Evolutionary conservation across 1,284 basidiomycete genomes (phyloP).

Genomic region (Wallemia hederae): DNA sequence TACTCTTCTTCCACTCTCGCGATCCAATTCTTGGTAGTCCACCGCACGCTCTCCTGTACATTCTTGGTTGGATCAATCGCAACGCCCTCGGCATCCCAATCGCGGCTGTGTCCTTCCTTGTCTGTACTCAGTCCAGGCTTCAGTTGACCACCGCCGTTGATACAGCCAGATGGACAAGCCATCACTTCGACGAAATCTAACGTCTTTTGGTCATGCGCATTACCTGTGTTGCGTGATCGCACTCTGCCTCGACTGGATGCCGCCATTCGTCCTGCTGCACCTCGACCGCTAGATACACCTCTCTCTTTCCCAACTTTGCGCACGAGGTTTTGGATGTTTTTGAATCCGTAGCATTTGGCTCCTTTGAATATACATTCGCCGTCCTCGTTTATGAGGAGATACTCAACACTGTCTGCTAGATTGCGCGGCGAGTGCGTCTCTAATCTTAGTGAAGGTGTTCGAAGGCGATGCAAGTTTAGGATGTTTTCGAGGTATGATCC

Average conservation of each 20-base stretch:
- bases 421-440: slow-evolving; percentile 30
- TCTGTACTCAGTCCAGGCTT: slow-evolving; percentile 24
- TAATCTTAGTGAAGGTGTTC: slow-evolving; percentile 22
- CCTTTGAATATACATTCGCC: slow-evolving; percentile 55
- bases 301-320: slow-evolving; percentile 64
- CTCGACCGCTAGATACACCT: slow-evolving; percentile 37
- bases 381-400: slow-evolving; percentile 22
- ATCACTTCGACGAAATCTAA: slow-evolving; percentile 98
- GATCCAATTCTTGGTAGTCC: slow-evolving; percentile 35
- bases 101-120: slow-evolving; percentile 30
- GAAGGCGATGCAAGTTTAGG: slow-evolving; percentile 22
- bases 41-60: slow-evolving; percentile 19
- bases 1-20: slow-evolving; percentile 43
- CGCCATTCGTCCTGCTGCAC: slow-evolving; percentile 15
- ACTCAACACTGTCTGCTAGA: slow-evolving; percentile 32
- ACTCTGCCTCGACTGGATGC: slow-evolving; percentile 15
- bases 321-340: slow-evolving; percentile 90
- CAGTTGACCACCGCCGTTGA: slow-evolving; percentile 88
- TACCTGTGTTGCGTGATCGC: slow-evolving; percentile 15
- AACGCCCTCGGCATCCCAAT: slow-evolving; percentile 22
- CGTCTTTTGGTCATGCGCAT: slow-evolving; percentile 23
- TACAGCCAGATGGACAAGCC: slow-evolving; percentile 93
- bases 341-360: slow-evolving; percentile 86
- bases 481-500: slow-evolving; percentile 72
- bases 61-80: slow-evolving; percentile 7